phyloP scores from a whole-genome alignment of 2,329 filamentous ascomycete genomes.

The Talaromyces sp. region DNA sequence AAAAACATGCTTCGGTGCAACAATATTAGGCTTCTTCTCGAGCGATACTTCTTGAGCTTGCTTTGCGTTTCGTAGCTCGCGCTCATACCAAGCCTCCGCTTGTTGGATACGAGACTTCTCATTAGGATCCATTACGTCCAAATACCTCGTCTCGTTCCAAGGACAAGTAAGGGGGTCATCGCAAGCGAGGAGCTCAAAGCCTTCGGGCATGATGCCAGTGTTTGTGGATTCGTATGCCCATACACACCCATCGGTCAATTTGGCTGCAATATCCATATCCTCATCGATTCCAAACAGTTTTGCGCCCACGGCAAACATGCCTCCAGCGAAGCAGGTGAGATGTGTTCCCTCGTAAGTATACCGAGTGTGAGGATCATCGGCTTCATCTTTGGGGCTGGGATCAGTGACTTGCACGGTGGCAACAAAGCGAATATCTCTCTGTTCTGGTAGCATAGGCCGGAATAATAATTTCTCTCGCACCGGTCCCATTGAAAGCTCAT shows the following conservation, averaged over 20 bases:
- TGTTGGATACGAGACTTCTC: slow-evolving; percentile 28
- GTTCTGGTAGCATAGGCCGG: slow-evolving; percentile 42
- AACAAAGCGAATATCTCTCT: slow-evolving; percentile 41
- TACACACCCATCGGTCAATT: slow-evolving; percentile 59
- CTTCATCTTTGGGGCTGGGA: slow-evolving; percentile 20
- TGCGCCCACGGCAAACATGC: slow-evolving; percentile 60
- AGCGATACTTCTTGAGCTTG: slow-evolving; percentile 5
- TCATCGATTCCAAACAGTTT: slow-evolving; percentile 53
- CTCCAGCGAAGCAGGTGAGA: slow-evolving; percentile 58
- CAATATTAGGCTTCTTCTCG: slow-evolving; percentile 10
- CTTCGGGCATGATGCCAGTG: slow-evolving; percentile 60
- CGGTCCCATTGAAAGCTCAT: slow-evolving; percentile 39
- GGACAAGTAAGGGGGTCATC: slow-evolving; percentile 41
- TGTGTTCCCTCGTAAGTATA: slow-evolving; percentile 55
- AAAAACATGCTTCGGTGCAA: background rate
- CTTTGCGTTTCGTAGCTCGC: slow-evolving; percentile 19
- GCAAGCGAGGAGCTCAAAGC: slow-evolving; percentile 54
- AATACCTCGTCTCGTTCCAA: slow-evolving; percentile 55
- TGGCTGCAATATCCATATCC: slow-evolving; percentile 55
- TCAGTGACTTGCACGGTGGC: slow-evolving; percentile 30
- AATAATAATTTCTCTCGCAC: slow-evolving; percentile 43
- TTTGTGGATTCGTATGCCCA: slow-evolving; percentile 58
- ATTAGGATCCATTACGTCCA: slow-evolving; percentile 40
- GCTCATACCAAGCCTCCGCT: slow-evolving; percentile 26
- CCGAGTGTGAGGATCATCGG: slow-evolving; percentile 16